Evolutionary conservation across 1,139 yeast species (phyloP).

Genomic region (Saccharomyces hybrid): DNA sequence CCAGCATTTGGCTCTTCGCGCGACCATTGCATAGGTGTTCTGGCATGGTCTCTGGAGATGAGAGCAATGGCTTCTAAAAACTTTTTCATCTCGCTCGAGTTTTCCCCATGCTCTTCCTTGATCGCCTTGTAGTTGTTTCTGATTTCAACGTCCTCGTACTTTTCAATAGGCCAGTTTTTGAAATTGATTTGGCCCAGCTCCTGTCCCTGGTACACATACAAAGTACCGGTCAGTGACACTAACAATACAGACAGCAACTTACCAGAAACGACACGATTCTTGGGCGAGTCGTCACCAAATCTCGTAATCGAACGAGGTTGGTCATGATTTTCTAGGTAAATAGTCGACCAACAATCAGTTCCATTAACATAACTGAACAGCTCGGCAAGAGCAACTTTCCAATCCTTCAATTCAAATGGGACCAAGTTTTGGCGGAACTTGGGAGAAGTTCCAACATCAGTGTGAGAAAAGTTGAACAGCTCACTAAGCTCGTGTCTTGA

Average conservation of each 20-base stretch:
- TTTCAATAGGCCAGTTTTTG: conserved; percentile 43
- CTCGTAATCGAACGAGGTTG: conserved; percentile 48
- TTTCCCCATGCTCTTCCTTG: conserved; percentile 15
- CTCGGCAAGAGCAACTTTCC: conserved; percentile 38
- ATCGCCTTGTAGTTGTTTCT: conserved; percentile 38
- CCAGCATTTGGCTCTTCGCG: conserved; percentile 39
- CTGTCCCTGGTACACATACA: conserved; percentile 54
- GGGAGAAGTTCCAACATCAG: conserved; percentile 38
- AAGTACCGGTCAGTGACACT: conserved; percentile 46
- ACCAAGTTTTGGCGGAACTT: conserved; percentile 34
- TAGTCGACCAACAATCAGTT: conserved; percentile 54
- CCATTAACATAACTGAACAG: conserved; percentile 38
- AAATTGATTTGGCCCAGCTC: conserved; percentile 52
- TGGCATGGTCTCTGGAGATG: not conserved
- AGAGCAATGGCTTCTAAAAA: not conserved
- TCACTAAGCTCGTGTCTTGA: conserved; percentile 44
- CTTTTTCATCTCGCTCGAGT: not conserved
- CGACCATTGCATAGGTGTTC: not conserved
- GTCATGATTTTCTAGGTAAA: conserved; percentile 52
- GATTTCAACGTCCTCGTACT: conserved; percentile 46
- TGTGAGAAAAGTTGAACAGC: conserved; percentile 45
- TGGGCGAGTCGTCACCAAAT: conserved; percentile 41
- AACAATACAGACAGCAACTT: conserved; percentile 25
- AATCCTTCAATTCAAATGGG: conserved; percentile 37
- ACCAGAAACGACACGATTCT: conserved; percentile 36